These are phyloP conservation scores for Pistacia integerrima DNA, from an alignment of 345 rosid genomes.

Conservation along the genomic window DNA sequence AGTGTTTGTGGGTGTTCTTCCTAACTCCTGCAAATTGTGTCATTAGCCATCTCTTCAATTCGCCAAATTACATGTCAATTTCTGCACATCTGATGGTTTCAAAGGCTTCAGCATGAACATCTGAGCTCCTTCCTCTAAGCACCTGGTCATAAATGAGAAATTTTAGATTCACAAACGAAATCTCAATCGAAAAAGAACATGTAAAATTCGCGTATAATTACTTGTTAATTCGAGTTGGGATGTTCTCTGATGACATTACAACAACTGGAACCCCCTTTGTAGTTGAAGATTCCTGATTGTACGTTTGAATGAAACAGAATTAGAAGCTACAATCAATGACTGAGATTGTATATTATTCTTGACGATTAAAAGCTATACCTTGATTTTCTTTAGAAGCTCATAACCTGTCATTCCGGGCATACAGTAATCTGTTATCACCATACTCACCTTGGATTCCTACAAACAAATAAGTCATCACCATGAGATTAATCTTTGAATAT, in stretches of 20 bases:
- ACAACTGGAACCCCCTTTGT: slow-evolving; percentile 85
- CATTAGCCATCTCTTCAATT: slow-evolving; percentile 28
- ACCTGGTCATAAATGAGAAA: slow-evolving; percentile 33
- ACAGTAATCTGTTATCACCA: slow-evolving; percentile 85
- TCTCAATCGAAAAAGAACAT: neutral
- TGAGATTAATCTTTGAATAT: neutral
- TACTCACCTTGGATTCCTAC: slow-evolving; percentile 65
- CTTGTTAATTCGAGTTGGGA: slow-evolving; percentile 70
- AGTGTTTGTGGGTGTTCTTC: neutral
- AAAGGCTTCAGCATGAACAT: slow-evolving; percentile 90
- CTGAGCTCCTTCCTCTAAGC: slow-evolving; percentile 86
- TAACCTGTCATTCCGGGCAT: slow-evolving; percentile 97
- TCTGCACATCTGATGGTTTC: slow-evolving; percentile 72
- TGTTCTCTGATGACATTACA: slow-evolving; percentile 82
- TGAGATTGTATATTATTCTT: neutral
- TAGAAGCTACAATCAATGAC: neutral
- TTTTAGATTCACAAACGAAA: neutral
- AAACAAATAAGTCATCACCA: neutral
- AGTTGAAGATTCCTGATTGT: slow-evolving; percentile 62
- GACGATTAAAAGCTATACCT: slow-evolving; percentile 32
- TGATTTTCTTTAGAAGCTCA: slow-evolving; percentile 77
- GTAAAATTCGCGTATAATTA: slow-evolving; percentile 23
- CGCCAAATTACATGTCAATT: slow-evolving; percentile 54
- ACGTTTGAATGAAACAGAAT: neutral
- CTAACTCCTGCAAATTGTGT: neutral